Evolutionary conservation across 352 stramenopile genomes (phyloP), one percentile per base, ranked within the genome.

Genomic region (Pythium oligandrum): DNA sequence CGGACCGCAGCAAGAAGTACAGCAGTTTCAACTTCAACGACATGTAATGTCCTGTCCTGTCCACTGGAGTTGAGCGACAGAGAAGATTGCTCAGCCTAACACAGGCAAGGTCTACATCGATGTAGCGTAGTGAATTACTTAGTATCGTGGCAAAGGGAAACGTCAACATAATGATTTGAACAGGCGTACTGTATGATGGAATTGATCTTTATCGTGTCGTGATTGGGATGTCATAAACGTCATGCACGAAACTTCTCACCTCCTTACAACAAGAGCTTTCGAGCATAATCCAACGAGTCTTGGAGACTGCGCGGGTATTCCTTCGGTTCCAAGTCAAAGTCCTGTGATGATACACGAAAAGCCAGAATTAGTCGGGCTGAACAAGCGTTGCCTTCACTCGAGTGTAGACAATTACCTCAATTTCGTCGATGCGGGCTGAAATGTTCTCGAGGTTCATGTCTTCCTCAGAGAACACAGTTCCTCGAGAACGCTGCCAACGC

Each of bases 401-500:
- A 44, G 2, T 12, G 4, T 17, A 35, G 12, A 44, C 48, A 37
- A n/a, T n/a, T 59, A 87, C 78, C 68, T 87, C 70, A 51, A 83
- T 77, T 33, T 77, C 63, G 51, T 83, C 74, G 8, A 87, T 84
- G 42, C 71, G 67, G 3, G 61, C 40, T 5, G 70, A 62, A 36
- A 88, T 81, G 26, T 57, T 61, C 6, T 87, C 73, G 51, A 87
- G 48, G 11, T 62, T 71, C 54, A 88, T 69, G 36, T 66, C 62
- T 11, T 74, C 59, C n/a, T 59, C 54, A 6, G 69, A 51, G 43
- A 93, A 82, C 10, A 84, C 64, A 31, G 79, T 66, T 9, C 86
- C 86, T 3, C 65, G 65, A 7, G 73, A 75, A 40, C 83, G 78
- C 58, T 94, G 75, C 84, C 86, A 96, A 36, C 83, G 79, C 36